Base-by-base conservation (phyloP, 352 stramenopile species). In the Plasmopara muralis region DNA sequence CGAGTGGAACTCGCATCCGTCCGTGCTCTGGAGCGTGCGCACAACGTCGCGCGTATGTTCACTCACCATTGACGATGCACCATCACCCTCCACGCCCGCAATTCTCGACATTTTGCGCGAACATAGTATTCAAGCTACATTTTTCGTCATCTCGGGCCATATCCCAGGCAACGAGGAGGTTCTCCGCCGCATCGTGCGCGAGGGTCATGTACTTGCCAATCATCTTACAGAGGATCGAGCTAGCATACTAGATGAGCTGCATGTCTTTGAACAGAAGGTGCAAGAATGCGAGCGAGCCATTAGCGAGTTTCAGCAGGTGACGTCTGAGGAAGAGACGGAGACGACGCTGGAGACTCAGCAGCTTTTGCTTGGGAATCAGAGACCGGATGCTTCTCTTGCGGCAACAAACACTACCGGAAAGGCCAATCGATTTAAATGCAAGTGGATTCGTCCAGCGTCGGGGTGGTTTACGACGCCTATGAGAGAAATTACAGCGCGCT, bases 401-500 rank as follows among this genome's bases (percentile, higher is more conserved):
- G 47, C 39, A n/a, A 16, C 49, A 14, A 48, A 56, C 2, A 18
- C 12, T 28, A 55, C 43, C 16, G 37, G 52, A 18, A 35, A 34
- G 0, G 20, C 28, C 25, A 6, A 4, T 38, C 33, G 13, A 51
- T 20, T 34, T 6, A 39, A 50, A 16, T 30, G 14, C 12, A 87
- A 87, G 47, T 93, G 81, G 78, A 73, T 89, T 47, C 78, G 83
- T n/a, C 83, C 83, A 1, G 83, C 77, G 10, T 91, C 80, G 0
- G 83, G 83, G 0, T 93, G 83, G 83, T 93, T 92, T 66, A 92
- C 80, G 55, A 74, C 73, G 16, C 68, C 66, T 53, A 92, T 93
- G 83, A 66, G 76, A 37, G 69, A 85, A 44, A 74, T 93, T 48
- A 66, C 78, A 25, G 48, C 70, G 48, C 72, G 76, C 29, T 69